Evolutionary conservation across 805 yeast genomes (phyloP).

Genomic region (Kluyveromyces lactis): DNA sequence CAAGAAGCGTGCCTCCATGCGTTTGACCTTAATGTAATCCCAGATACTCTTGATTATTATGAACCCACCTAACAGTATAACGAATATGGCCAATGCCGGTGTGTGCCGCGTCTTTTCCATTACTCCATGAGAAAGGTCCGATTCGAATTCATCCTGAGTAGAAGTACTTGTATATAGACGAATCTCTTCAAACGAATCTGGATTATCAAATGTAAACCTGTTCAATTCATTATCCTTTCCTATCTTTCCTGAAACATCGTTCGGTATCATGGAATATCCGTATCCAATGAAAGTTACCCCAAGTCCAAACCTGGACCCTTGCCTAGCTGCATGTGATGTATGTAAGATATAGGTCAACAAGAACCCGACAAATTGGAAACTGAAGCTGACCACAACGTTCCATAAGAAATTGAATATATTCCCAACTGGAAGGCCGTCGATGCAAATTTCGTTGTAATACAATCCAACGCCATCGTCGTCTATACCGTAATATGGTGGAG

Average conservation of each 20-base stretch:
- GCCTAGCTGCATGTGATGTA: constrained; percentile 95
- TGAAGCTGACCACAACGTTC: constrained; percentile 82
- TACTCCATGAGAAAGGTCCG: constrained; percentile 23
- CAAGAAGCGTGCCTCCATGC: constrained; percentile 47
- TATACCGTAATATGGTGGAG: constrained; percentile 96
- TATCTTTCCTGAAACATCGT: constrained; percentile 27
- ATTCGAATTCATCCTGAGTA: constrained; percentile 22
- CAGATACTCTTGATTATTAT: constrained; percentile 57
- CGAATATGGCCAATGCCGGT: constrained; percentile 51
- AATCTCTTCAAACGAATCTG: constrained; percentile 45
- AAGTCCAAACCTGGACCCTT: constrained; percentile 88
- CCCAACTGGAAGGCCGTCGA: constrained; percentile 95
- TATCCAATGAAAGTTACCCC: constrained; percentile 75
- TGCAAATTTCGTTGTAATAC: constrained; percentile 80
- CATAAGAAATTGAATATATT: constrained; percentile 79
- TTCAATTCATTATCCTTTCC: constrained; percentile 23
- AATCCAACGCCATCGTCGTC: constrained; percentile 52
- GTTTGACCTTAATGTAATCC: constrained; percentile 69
- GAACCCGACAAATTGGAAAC: constrained; percentile 92
- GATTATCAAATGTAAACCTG: constrained; percentile 48
- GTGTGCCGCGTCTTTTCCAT: constrained; percentile 28
- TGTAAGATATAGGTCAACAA: constrained; percentile 82
- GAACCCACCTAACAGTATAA: constrained; percentile 61
- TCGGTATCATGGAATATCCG: constrained; percentile 52
- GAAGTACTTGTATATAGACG: constrained; percentile 18